Conservation (phyloP, 495 filamentous ascomycete genomes). For the Usnea hakonensis region DNA sequence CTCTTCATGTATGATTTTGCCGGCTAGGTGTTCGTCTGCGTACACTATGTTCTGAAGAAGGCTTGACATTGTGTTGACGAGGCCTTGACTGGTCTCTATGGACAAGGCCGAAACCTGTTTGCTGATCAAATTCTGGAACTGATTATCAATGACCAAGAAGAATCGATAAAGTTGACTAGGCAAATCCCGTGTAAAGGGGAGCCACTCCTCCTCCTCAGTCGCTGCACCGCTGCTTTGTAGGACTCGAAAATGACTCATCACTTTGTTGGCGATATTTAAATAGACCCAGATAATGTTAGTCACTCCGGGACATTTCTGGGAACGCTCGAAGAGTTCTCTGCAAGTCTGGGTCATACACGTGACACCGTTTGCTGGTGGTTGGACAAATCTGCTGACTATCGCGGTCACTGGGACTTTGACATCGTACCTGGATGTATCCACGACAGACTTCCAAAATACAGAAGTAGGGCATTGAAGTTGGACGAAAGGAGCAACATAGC, state of each 20-base stretch:
- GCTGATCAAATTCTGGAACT: constrained; percentile 23
- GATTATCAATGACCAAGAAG: constrained; percentile 18
- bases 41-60: constrained; percentile 34
- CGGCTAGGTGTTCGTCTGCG: constrained; percentile 26
- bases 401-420: constrained; percentile 8
- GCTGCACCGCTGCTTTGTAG: constrained; percentile 11
- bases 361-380: constrained; percentile 15
- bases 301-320: constrained; percentile 5
- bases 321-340: constrained; percentile 15
- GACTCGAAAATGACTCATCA: constrained; percentile 11
- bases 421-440: constrained; percentile 21
- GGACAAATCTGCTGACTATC: constrained; percentile 15
- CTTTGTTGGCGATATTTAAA: constrained; percentile 9
- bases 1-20: constrained; percentile 56
- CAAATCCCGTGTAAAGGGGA: neutral
- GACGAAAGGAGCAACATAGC: constrained; percentile 20
- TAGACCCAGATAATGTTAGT: constrained; percentile 5
- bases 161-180: constrained; percentile 18
- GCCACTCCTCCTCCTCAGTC: neutral
- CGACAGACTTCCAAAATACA: constrained; percentile 22
- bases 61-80: constrained; percentile 34
- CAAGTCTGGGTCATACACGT: constrained; percentile 10
- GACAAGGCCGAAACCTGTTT: constrained; percentile 35
- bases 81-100: constrained; percentile 17
- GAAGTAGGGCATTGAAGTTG: constrained; percentile 13